Base-by-base conservation (phyloP, 2,329 filamentous ascomycete genomes). In the Colletotrichum scovillei region DNA sequence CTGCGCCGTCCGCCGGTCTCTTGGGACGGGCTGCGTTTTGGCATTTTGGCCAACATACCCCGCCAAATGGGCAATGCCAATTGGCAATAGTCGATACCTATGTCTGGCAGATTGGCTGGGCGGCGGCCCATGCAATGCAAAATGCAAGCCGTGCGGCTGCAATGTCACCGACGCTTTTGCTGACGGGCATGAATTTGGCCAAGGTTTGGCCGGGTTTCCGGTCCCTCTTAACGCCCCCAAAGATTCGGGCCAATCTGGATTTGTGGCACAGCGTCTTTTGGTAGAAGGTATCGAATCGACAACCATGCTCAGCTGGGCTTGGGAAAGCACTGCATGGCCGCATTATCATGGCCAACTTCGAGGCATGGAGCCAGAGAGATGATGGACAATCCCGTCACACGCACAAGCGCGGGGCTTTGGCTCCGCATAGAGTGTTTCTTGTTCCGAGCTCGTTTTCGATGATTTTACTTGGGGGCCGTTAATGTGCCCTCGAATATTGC, bases 401-500 rank as follows among this genome's bases (percentile, higher is more conserved):
- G 11, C n/a, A n/a, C 12, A n/a, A 52, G 26, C 56, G 55, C 46
- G 58, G 59, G 55, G 46, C 59, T 16, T 24, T 62, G 28, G 28
- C 57, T 62, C 55, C 62, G 67, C 56, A 26, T 59, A 46, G 66
- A 28, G 60, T 59, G 38, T 59, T 35, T 49, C 46, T 11, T 55
- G 28, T 69, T 69, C 32, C 24, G 14, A 42, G 38, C 5, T 42
- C 11, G 14, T 19, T 64, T 14, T 32, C 24, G 38, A 70, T 55
- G 42, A 49, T 49, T 49, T 49, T 49, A 65, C 42, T 67, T 71
- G 63, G 67, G 70, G 62, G 62, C 60, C 62, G 35, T 57, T 63
- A 52, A 70, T 71, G 53, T 60, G 68, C 53, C 53, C 32, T 66
- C 55, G 71, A 70, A 57, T 62, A 57, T 71, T 60, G 67, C 67